Base-by-base conservation (phyloP, 805 yeast genomes). In the Starmerella riodocensis region DNA sequence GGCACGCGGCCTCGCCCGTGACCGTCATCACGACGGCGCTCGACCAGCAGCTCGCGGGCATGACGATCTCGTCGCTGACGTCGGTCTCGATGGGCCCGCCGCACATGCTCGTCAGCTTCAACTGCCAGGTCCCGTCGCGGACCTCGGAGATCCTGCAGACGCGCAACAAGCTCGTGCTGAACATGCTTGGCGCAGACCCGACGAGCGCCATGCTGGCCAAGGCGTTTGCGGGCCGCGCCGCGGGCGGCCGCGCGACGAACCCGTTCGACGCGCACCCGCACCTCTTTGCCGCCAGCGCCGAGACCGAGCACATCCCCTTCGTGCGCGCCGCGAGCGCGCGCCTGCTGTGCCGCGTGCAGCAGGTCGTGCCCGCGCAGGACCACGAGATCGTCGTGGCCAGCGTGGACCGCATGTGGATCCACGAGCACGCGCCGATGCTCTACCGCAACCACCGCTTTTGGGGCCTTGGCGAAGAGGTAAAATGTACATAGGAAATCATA, bases 351-450 rank as follows among this genome's bases (percentile, higher is more conserved):
- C 36, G 39, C 25, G 46, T 51, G 6, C 31, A 41, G 24, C 35
- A 49, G 24, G 46, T 51, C 12, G 26, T 54, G n/a, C 42, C 46
- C 9, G 77, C 84, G 1, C 85, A 80, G 44, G 84, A 80, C 53
- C 97, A 88, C 60, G 94, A 86, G 55, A 74, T 88, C 3, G 83
- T 95, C 91, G 73, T 85, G 4, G 94, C 83, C 3, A 68, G 72
- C 43, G 93, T 88, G 4, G 27, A 34, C n/a, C 35, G 36, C 2
- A 30, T 48, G 20, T 26, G 39, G 37, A 4, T 32, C 19, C 24
- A 34, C 22, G 32, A 29, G 4, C 36, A 25, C 8, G n/a, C 14
- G 9, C 48, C 50, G 12, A 17, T 46, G 17, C 23, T 47, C 4
- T 48, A 48, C 30, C 41, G 43, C 11, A 39, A 39, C 29, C 52